Base-by-base conservation (phyloP, 1,139 yeast genomes). In the Blastobotrys persicus region DNA sequence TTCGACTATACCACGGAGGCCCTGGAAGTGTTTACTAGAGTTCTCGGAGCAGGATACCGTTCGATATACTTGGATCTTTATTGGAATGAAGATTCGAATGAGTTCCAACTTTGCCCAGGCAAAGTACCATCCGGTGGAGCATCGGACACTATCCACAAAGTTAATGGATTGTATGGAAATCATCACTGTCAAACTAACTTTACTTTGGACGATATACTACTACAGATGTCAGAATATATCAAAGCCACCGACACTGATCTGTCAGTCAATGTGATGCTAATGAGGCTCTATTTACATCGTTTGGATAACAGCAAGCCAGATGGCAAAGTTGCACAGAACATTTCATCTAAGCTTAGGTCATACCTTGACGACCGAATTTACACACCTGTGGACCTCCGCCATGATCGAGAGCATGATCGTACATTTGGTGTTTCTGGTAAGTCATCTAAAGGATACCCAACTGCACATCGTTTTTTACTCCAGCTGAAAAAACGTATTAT, bases 71-170 rank as follows among this genome's bases (percentile, higher is more conserved):
- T 88, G 11, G 94, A 88, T 61, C 58, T 87, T 14, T 87, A 83
- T 65, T 83, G 85, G 79, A 81, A 81, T 62, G 77, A 78, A 50
- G 65, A 66, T 28, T 68, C 71, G 6, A 57, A 63, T 39, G 69
- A 66, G 51, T 83, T 95, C 83, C 87, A 83, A 58, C 62, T 86
- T n/a, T 86, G 95, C 60, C 92, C 92, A 1, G 55, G 41, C 6
- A 38, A 18, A 28, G 44, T 45, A 12, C 57, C 57, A 6, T 32
- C 49, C 23, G 48, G 59, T 2, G 23, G 35, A 42, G 44, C 43
- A 9, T 38, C 34, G 1, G 17, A 31, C 2, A 33, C 20, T 18
- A 41, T 33, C 34, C 20, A 19, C 6, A 33, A n/a, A 3, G 46
- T 42, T 7, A 20, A 45, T 17, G 37, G 32, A 14, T 28, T 16